phyloP scores from a whole-genome alignment of 371 early-diverging fungal species.

The Apophysomyces elegans region DNA sequence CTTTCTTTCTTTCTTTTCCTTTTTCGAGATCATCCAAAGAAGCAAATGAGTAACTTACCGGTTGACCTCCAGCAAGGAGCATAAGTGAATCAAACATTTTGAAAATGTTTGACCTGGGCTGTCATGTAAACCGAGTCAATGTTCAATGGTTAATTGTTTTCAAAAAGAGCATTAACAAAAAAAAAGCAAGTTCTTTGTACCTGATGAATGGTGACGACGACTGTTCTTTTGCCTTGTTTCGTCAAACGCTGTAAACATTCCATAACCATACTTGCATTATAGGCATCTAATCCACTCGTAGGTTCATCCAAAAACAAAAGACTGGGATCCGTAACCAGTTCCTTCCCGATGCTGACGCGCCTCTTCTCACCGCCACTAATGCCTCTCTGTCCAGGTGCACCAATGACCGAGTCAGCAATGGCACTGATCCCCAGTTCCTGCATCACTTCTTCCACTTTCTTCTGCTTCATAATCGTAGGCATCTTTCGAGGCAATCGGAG shows the following conservation, averaged over 20 bases:
- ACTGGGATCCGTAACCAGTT: conserved; percentile 82
- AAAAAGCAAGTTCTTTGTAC: conserved; percentile 16
- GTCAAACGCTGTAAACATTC: conserved; percentile 70
- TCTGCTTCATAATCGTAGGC: conserved; percentile 50
- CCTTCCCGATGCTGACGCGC: conserved; percentile 91
- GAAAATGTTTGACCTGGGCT: conserved; percentile 84
- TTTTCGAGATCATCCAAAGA: not conserved
- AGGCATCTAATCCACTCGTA: conserved; percentile 90
- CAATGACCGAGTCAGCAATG: conserved; percentile 70
- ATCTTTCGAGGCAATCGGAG: conserved; percentile 76
- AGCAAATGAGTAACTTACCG: conserved; percentile 35
- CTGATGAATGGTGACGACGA: conserved; percentile 85
- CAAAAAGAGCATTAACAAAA: no score
- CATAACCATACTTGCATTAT: conserved; percentile 83
- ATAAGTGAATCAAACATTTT: conserved; percentile 81
- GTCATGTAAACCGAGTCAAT: not conserved
- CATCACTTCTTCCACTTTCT: conserved; percentile 71
- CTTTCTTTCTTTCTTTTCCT: conserved; percentile 8
- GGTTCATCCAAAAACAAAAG: conserved; percentile 91
- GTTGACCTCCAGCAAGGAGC: conserved; percentile 71
- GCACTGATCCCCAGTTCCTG: conserved; percentile 68
- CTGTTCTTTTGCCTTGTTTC: conserved; percentile 64
- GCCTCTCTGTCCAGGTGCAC: conserved; percentile 70
- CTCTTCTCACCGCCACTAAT: conserved; percentile 96
- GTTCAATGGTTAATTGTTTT: no score